Evolutionary conservation across 1,284 basidiomycete genomes (phyloP).

Genomic region (Wolfiporia cocos): DNA sequence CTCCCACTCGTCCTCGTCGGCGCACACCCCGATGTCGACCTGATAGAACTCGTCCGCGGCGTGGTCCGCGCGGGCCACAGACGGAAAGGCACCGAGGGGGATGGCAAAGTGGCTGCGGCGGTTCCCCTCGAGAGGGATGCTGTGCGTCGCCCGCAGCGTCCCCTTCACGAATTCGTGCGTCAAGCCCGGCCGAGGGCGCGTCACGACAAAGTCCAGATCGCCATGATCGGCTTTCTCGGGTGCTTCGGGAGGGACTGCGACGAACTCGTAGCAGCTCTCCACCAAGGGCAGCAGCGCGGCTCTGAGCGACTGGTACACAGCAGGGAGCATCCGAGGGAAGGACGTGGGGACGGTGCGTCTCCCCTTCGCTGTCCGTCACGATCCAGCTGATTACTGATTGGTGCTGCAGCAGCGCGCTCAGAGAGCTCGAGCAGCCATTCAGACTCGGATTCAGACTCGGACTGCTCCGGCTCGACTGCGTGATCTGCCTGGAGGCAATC

Average conservation of each 20-base stretch:
- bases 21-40: conserved; percentile 59
- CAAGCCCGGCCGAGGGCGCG: conserved; percentile 29
- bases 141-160: conserved; percentile 42
- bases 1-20: conserved; percentile 40
- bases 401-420: too few relatives aligned
- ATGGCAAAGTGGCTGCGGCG: conserved; percentile 61
- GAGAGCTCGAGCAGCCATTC: too few relatives aligned
- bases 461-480: too few relatives aligned
- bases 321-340: conserved; percentile 54
- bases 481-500: too few relatives aligned
- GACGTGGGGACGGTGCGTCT: too few relatives aligned
- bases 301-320: conserved; percentile 48
- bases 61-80: background rate
- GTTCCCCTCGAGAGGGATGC: conserved; percentile 41
- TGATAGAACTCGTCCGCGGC: conserved; percentile 31
- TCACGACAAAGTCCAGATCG: conserved; percentile 61
- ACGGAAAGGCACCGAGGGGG: conserved; percentile 24
- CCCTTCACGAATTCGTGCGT: conserved; percentile 35
- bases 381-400: too few relatives aligned
- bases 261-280: conserved; percentile 38
- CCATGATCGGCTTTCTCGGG: conserved; percentile 61
- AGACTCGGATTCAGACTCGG: too few relatives aligned
- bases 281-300: conserved; percentile 34
- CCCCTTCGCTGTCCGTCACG: too few relatives aligned
- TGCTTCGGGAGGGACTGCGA: conserved; percentile 49